Evolutionary conservation across 2,329 filamentous ascomycete species (phyloP).

Genomic region (Dendryphion nanum): DNA sequence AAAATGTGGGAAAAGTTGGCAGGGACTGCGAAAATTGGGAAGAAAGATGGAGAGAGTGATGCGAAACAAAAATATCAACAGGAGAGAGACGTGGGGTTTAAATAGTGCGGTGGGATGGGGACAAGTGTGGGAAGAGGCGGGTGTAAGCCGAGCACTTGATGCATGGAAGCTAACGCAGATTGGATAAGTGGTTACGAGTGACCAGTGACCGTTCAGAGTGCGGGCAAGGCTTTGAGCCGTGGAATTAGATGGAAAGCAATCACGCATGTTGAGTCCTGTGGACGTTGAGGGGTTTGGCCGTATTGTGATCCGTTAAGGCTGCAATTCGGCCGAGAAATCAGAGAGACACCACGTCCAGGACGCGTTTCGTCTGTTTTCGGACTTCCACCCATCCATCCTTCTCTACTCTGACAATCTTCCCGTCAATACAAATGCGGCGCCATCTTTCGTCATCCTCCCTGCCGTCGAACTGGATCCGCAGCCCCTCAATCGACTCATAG

Average conservation of each 20-base stretch:
- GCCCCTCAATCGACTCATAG: slow-evolving; percentile 68
- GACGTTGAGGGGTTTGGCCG: too few relatives aligned
- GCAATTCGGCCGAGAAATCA: slow-evolving; percentile 1
- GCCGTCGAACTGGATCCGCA: slow-evolving; percentile 61
- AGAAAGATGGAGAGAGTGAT: not conserved
- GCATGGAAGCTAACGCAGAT: not conserved
- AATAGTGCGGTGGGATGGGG: not conserved
- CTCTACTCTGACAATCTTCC: slow-evolving; percentile 76
- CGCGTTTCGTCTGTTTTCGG: slow-evolving; percentile 43
- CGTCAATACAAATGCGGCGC: slow-evolving; percentile 89
- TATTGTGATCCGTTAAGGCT: too few relatives aligned
- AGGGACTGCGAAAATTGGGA: not conserved
- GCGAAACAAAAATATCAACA: too few relatives aligned
- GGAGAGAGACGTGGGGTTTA: too few relatives aligned
- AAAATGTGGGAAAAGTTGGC: slow-evolving; percentile 3
- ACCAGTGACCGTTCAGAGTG: not conserved
- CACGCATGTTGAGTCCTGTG: too few relatives aligned
- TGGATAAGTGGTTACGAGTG: not conserved
- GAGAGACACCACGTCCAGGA: slow-evolving; percentile 36
- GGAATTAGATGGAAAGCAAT: too few relatives aligned
- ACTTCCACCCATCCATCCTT: slow-evolving; percentile 70
- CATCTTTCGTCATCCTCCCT: slow-evolving; percentile 67
- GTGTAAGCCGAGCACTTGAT: not conserved
- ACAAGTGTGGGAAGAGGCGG: not conserved
- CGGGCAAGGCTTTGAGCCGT: too few relatives aligned